Evolutionary conservation across 208 protist species (phyloP).

Genomic region (Trichomonas gallinae): DNA sequence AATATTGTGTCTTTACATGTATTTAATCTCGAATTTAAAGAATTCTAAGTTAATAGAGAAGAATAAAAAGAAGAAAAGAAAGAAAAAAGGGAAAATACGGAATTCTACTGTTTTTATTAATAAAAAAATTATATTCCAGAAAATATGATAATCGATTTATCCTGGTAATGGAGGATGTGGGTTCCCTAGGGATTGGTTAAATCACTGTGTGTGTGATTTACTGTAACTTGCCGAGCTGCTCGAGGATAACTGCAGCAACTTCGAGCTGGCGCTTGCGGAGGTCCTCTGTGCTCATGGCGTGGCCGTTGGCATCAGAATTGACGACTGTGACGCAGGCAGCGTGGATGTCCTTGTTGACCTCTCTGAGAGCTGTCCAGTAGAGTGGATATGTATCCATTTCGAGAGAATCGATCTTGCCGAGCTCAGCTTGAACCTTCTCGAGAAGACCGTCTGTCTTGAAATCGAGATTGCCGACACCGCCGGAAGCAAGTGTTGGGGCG

Average conservation of each 20-base stretch:
- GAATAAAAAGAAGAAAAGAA: too few species aligned
- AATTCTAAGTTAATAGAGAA: too few species aligned
- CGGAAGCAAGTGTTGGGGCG: not conserved
- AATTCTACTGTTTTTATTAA: too few species aligned
- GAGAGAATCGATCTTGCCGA: not conserved
- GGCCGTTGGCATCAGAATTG: not conserved
- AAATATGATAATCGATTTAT: too few species aligned
- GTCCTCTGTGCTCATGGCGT: not conserved
- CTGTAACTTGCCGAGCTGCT: not conserved
- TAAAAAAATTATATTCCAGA: too few species aligned
- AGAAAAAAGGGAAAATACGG: too few species aligned
- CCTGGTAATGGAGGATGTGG: too few species aligned
- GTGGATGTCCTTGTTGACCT: not conserved
- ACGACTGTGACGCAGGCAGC: not conserved
- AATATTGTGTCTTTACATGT: too few species aligned
- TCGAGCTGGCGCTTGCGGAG: not conserved
- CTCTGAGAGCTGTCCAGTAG: not conserved
- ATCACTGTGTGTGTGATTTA: not conserved
- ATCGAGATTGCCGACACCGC: not conserved
- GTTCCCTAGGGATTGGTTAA: too few species aligned
- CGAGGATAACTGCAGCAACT: not conserved
- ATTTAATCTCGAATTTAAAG: too few species aligned
- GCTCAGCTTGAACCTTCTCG: not conserved
- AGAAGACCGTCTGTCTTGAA: not conserved
- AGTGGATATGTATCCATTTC: conserved; percentile 19